Evolutionary conservation across 2,329 filamentous ascomycete genomes (phyloP), one percentile per base, ranked within the genome.

Genomic region (Hymenoscyphus repandus): DNA sequence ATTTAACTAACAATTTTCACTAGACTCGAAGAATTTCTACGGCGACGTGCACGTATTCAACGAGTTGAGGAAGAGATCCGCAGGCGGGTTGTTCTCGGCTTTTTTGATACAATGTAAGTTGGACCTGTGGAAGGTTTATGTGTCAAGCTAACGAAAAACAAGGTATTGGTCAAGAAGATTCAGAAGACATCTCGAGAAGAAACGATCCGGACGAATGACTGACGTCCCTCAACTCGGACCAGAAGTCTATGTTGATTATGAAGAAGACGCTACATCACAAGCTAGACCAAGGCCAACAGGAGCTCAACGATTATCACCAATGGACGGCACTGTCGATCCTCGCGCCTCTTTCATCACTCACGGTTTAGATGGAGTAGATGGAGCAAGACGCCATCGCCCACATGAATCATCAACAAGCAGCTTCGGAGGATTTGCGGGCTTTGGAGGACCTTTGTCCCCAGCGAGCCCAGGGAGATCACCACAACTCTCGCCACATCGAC

Each of bases 41-140:
- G 92, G 51, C 89, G 95, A 34, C 85, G 92, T 55, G 90, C 91
- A 31, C 83, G 92, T 47, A 76, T 99, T 43, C 92, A 97, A 67
- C 86, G 92, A 54, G 92, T 99, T 1, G 90, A 99, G 62, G 92
- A 99, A 69, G 90, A 93, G 59, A 90, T 97, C 39, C 86, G 90
- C 51, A 83, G 95, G 51, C 88, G 92, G 56, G 83, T 91, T 27
- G 93, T 99, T 9, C 80, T 93, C 39, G 90, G 91, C 37, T 99
- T 99, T 73, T 97, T 99, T 69, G 88, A 97, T 66, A 97, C 91
- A 12, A 70, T 93, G 72, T 91, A 72, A 70, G 79, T 47, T 4
- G 10, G 15, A 17, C 40, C 71, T 6, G 3, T 5, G 4, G 2
- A 10, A 39, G 3, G 9, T 18, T 9, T 30, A 6, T 15, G 34